phyloP scores from a whole-genome alignment of 495 filamentous ascomycete species.

The Acidomyces sp. region DNA sequence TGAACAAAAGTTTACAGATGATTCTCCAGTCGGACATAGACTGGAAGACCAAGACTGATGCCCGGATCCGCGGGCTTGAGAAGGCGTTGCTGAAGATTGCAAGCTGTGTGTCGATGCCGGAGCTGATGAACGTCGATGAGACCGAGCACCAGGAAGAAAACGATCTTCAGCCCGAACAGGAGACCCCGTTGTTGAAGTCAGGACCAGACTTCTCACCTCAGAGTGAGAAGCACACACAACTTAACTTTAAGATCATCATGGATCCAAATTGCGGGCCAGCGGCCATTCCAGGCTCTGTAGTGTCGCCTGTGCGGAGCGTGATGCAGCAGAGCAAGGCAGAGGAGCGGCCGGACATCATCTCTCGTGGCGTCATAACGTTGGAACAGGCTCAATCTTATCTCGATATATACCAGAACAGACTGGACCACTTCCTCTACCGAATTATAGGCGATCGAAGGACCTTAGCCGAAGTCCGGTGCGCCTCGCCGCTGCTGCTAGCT shows the following conservation, averaged over 20 bases:
- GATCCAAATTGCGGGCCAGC: constrained; percentile 29
- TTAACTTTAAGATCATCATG: constrained; percentile 16
- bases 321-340: constrained; percentile 13
- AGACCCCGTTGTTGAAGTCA: neutral
- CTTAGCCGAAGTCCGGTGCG: constrained; percentile 34
- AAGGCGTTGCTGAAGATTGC: constrained; percentile 4
- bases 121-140: constrained; percentile 3
- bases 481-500: constrained; percentile 38
- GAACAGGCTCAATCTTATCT: constrained; percentile 40
- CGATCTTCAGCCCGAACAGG: neutral
- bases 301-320: constrained; percentile 4
- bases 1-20: constrained; percentile 45
- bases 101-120: constrained; percentile 7
- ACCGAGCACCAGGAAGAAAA: constrained; percentile 5
- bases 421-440: constrained; percentile 42
- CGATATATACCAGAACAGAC: constrained; percentile 37
- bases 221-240: constrained; percentile 10
- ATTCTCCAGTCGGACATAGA: constrained; percentile 26
- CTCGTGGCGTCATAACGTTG: constrained; percentile 34
- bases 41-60: constrained; percentile 27
- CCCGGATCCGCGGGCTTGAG: constrained; percentile 9
- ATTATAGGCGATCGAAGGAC: constrained; percentile 35
- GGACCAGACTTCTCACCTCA: constrained; percentile 2
- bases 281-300: constrained; percentile 7
- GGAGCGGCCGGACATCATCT: constrained; percentile 40